Evolutionary conservation across 768 basidiomycete species (phyloP), one percentile per base, ranked within the genome.

Genomic region (Chalciporus chontae): DNA sequence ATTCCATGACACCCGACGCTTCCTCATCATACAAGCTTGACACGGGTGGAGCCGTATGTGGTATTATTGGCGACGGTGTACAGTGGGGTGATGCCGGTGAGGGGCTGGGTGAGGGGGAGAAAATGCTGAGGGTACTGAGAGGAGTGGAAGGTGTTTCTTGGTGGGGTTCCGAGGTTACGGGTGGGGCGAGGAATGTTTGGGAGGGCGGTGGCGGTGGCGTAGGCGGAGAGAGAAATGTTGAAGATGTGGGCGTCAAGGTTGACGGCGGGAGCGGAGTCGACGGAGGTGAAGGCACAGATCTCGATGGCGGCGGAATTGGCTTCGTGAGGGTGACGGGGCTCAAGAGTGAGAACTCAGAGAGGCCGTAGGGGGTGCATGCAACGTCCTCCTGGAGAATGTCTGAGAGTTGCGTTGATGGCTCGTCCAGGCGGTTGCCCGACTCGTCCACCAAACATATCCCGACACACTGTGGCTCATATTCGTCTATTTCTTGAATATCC

Each of bases 331-430:
- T 17, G 2, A 27, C 6, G 7, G 3, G 23, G 31, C 23, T 37
- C 34, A 17, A 4, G 38, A 36, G 31, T 24, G 34, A 31, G 9
- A 37, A 7, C 7, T 51, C 41, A 0, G 37, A 21, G 4, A 21
- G 14, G 9, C 19, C 13, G 32, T 52, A 50, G 0, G 57, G 57
- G 0, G 52, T 34, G 3, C 60, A 64, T 0, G 56, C 64, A 0
- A 65, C 51, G 0, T 68, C 66, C 8, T 65, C 64, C 0, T 23
- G 56, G 51, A 54, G 52, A 11, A 61, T 4, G 0, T 51, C 38
- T 8, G 48, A 45, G 0, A 49, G 15, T 19, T 53, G 50, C 3
- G 45, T 53, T 0, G 44, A 31, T n/a, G 51, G 15, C 8, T 61
- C 59, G 11, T 59, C 59, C 0, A 64, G 52, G 23, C n/a, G 40